Evolutionary conservation across 768 basidiomycete species (phyloP).

Genomic region (Hebeloma cylindrosporum): DNA sequence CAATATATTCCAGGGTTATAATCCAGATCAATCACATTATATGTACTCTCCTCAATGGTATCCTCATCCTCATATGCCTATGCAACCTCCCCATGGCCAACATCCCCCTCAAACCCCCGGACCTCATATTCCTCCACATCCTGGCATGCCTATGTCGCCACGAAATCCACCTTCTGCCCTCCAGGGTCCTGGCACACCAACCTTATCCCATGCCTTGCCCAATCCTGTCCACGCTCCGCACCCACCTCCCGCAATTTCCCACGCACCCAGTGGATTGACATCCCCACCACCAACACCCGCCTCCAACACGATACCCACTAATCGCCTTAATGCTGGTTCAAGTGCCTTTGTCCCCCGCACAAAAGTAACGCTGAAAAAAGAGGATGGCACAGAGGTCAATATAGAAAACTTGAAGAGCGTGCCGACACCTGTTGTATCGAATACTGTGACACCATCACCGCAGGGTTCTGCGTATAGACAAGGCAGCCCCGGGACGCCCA

Average conservation of each 20-base stretch:
- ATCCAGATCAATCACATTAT: slow-evolving; percentile 46
- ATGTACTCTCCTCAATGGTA: slow-evolving; percentile 39
- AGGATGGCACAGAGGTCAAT: slow-evolving; percentile 65
- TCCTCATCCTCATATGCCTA: slow-evolving; percentile 43
- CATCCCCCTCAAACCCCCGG: slow-evolving; percentile 52
- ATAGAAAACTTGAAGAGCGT: slow-evolving; percentile 51
- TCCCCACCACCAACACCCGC: slow-evolving; percentile 73
- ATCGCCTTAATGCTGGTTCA: slow-evolving; percentile 62
- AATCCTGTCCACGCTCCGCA: slow-evolving; percentile 42
- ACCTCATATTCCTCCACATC: slow-evolving; percentile 48
- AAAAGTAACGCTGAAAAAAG: slow-evolving; percentile 59
- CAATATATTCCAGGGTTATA: slow-evolving; percentile 7
- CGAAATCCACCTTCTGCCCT: slow-evolving; percentile 55
- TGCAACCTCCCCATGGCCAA: slow-evolving; percentile 44
- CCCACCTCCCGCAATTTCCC: slow-evolving; percentile 47
- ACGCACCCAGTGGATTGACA: slow-evolving; percentile 46
- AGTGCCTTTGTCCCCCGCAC: slow-evolving; percentile 62
- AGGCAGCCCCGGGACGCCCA: slow-evolving; percentile 40
- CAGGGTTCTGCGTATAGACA: slow-evolving; percentile 34
- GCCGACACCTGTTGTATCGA: slow-evolving; percentile 34
- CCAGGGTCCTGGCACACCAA: slow-evolving; percentile 68
- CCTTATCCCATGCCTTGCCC: slow-evolving; percentile 57
- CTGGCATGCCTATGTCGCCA: slow-evolving; percentile 66
- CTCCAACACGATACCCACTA: slow-evolving; percentile 41
- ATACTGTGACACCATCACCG: slow-evolving; percentile 37